A percentile compares a stretch with the other conserved stretches of the same genome.
Evolutionary conservation across 345 rosid genomes (phyloP).

Genomic region (Ceriops decandra): DNA sequence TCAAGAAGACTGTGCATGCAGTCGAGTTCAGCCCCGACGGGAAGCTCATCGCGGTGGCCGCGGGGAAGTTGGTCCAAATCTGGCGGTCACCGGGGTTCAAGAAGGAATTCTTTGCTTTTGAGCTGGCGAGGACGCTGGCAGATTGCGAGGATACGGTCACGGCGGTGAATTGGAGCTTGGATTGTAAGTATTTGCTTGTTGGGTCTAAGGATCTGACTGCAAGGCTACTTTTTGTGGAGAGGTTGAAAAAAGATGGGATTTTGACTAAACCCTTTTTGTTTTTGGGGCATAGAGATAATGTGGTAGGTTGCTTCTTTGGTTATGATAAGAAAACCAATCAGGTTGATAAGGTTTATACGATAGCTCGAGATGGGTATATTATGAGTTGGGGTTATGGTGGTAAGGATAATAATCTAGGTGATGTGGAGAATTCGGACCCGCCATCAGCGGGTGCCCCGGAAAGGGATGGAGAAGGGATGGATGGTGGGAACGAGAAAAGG

Average conservation of each 20-base stretch:
- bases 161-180: conserved; percentile 72
- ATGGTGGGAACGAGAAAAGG: conserved; percentile 11
- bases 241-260: conserved; percentile 48
- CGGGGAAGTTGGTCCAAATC: conserved; percentile 79
- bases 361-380: conserved; percentile 73
- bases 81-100: conserved; percentile 87
- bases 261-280: conserved; percentile 69
- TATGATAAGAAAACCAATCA: conserved; percentile 53
- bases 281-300: conserved; percentile 82
- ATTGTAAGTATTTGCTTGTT: conserved; percentile 66
- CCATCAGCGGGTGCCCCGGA: conserved; percentile 65
- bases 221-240: conserved; percentile 61
- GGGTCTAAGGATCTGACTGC: conserved; percentile 86
- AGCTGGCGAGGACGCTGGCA: conserved; percentile 71
- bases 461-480: conserved; percentile 37
- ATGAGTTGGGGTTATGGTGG: conserved; percentile 66
- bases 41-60: conserved; percentile 64
- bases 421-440: conserved; percentile 39
- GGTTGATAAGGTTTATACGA: conserved; percentile 56
- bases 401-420: conserved; percentile 30
- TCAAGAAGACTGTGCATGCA: conserved; percentile 55
- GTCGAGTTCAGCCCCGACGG: conserved; percentile 77
- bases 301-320: conserved; percentile 85
- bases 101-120: conserved; percentile 65
- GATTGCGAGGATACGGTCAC: conserved; percentile 63